These are phyloP conservation scores for Verticillium tricorpus DNA, from an alignment of 2,329 filamentous ascomycete genomes.

Conservation along the genomic window DNA sequence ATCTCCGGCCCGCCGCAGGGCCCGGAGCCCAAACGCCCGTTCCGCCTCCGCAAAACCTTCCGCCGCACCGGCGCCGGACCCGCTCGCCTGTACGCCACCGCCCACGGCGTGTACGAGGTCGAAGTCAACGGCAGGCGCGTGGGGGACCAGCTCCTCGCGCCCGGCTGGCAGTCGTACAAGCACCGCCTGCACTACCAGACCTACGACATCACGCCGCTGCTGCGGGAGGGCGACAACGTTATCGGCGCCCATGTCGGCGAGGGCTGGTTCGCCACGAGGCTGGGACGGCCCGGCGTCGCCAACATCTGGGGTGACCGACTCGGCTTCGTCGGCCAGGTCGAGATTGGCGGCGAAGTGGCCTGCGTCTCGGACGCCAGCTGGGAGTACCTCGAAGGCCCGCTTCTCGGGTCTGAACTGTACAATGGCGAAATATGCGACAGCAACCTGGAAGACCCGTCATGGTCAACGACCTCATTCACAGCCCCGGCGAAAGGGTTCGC, in stretches of 20 bases:
- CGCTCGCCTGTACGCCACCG: constrained; percentile 42
- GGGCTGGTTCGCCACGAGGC: constrained; percentile 44
- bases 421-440: constrained; percentile 49
- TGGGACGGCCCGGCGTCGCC: constrained; percentile 17
- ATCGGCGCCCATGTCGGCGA: constrained; percentile 42
- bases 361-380: constrained; percentile 30
- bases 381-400: constrained; percentile 25
- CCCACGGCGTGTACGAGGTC: constrained; percentile 38
- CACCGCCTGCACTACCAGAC: constrained; percentile 46
- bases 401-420: constrained; percentile 39
- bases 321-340: constrained; percentile 4
- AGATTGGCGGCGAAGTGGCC: constrained; percentile 1
- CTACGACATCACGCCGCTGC: constrained; percentile 40
- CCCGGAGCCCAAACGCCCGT: constrained; percentile 20
- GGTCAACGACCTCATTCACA: not conserved
- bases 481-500: not conserved
- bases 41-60: constrained; percentile 30
- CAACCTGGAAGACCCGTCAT: constrained; percentile 13
- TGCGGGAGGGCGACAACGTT: constrained; percentile 31
- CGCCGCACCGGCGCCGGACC: constrained; percentile 17
- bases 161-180: constrained; percentile 48
- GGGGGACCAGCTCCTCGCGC: constrained; percentile 35
- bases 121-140: constrained; percentile 40
- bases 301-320: constrained; percentile 3
- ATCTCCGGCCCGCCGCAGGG: not conserved